Base-by-base conservation (phyloP, 495 filamentous ascomycete genomes). In the Achaetomiella virescens region DNA sequence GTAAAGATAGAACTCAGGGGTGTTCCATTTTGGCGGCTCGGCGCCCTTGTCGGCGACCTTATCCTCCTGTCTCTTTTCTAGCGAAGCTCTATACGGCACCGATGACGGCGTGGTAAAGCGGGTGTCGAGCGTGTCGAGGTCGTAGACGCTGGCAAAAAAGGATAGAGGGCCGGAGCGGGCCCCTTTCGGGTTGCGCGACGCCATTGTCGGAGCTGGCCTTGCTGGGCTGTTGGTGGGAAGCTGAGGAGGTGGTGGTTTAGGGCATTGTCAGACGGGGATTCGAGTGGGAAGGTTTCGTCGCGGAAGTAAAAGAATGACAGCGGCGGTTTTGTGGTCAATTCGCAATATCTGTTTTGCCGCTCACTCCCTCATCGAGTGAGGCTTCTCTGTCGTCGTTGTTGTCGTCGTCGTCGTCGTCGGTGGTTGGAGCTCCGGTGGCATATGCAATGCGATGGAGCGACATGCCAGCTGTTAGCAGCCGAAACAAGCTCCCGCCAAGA, bases 101-200 rank as follows among this genome's bases (percentile, higher is more conserved):
- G 72, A 79, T 17, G 89, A 81, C 10, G 88, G 81, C 43, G 80
- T 83, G 24, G 85, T 88, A 68, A 98, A 90, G 60, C 93, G 86
- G 56, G 89, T 92, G 77, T 98, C 93, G 68, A 98, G 83, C 27
- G 90, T 95, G 63, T 96, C 89, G 55, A 96, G 84, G 49, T 87
- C 85, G 73, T 90, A 95, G 48, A 92, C 69, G 45, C 76, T 77
- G 60, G 77, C 72, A 48, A 84, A 36, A 42, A 59, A 53, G 25
- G 52, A 42, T 20, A 56, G 42, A 12, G 43, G 50, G 15, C 56
- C 55, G 37, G 21, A 27, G 54, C 59, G 36, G 45, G 22, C 15
- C 4, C 59, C 46, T 54, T 20, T 14, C 20, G 43, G 17, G 35
- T 20, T 27, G 52, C 36, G 31, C 12, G 49, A 47, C 21, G 60